Conservation (phyloP, 1,284 basidiomycete genomes). For the Sanghuangporus sanghuang region DNA sequence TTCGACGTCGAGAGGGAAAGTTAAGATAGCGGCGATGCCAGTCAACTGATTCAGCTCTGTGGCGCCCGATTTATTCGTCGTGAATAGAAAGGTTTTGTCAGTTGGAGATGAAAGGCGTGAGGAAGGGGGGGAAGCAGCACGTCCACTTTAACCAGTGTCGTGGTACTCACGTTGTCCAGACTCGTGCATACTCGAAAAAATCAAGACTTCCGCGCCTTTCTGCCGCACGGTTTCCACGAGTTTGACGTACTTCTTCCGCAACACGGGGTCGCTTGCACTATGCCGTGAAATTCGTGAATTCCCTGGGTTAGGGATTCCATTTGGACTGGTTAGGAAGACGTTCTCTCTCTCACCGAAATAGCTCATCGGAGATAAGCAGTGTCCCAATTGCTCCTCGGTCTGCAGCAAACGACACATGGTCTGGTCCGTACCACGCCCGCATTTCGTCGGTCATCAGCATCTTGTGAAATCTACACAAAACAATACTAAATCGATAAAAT, state of each 20-base stretch:
- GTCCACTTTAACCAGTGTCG: neutral
- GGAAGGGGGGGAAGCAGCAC: neutral
- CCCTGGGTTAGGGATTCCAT: neutral
- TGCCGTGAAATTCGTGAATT: neutral
- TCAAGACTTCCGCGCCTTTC: conserved; percentile 89
- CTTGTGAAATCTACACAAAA: conserved; percentile 78
- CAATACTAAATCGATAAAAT: conserved; percentile 1
- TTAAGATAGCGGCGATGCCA: conserved; percentile 93
- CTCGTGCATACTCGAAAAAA: conserved; percentile 99
- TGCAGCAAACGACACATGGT: conserved; percentile 88
- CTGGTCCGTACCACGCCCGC: conserved; percentile 97
- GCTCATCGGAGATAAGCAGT: conserved; percentile 89
- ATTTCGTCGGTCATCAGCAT: conserved; percentile 94
- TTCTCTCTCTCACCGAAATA: conserved; percentile 67
- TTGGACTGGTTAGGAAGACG: conserved; percentile 19
- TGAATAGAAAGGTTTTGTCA: neutral
- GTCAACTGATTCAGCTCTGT: conserved; percentile 92
- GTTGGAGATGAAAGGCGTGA: conserved; percentile 5
- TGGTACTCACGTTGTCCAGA: conserved; percentile 81
- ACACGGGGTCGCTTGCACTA: conserved; percentile 72
- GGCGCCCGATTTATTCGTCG: neutral
- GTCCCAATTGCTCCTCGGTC: conserved; percentile 94
- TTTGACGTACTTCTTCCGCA: conserved; percentile 80
- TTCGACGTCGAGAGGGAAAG: conserved; percentile 94
- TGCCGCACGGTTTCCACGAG: conserved; percentile 87